Evolutionary conservation across 139 green algal genomes (phyloP).

Genomic region (Chlorella ohadii): DNA sequence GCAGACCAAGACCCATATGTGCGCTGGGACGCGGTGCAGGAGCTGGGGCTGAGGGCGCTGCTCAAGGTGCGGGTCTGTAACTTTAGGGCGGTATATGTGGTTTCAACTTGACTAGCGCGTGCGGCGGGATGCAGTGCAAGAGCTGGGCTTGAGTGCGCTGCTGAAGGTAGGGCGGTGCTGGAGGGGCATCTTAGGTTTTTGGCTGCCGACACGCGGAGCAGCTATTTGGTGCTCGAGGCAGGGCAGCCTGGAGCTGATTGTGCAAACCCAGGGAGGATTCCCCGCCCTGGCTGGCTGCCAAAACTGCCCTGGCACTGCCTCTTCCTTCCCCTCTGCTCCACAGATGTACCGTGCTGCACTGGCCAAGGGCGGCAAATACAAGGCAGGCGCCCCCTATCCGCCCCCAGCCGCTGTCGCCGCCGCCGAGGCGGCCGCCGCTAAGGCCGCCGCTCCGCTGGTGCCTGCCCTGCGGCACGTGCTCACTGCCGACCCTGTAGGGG

Average conservation of each 20-base stretch:
- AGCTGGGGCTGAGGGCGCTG: background rate
- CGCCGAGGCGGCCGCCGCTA: background rate
- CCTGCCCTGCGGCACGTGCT: background rate
- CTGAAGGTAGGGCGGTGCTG: background rate
- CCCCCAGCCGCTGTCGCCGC: background rate
- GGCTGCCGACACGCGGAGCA: too few relatives aligned
- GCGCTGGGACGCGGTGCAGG: background rate
- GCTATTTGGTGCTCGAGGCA: too few relatives aligned
- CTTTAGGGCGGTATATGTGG: too few relatives aligned
- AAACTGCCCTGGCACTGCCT: too few relatives aligned
- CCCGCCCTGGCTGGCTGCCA: too few relatives aligned
- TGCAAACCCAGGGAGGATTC: too few relatives aligned
- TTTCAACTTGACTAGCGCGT: too few relatives aligned
- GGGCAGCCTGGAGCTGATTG: too few relatives aligned
- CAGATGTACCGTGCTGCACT: background rate
- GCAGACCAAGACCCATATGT: background rate
- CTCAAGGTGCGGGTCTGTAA: too few relatives aligned
- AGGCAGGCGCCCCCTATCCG: background rate
- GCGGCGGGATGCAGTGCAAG: background rate
- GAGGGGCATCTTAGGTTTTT: too few relatives aligned
- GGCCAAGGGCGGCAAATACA: background rate
- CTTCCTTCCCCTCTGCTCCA: too few relatives aligned
- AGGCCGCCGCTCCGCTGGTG: background rate
- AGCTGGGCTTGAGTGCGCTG: background rate
- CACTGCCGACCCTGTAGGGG: background rate